Evolutionary conservation across 1,284 basidiomycete genomes (phyloP), one percentile per base, ranked within the genome.

Genomic region (Papiliotrema fonsecae): DNA sequence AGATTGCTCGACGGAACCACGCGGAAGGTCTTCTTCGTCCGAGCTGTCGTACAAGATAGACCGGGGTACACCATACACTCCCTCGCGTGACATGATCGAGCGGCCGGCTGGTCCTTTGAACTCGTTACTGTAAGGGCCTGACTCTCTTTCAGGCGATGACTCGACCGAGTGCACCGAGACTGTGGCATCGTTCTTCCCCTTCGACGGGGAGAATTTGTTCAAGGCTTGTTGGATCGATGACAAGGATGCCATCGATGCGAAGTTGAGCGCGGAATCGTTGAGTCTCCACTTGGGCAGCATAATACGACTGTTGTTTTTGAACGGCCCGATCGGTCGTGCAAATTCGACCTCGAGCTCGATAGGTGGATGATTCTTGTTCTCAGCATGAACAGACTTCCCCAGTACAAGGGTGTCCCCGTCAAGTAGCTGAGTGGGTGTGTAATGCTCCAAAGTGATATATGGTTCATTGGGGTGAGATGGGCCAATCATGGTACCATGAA

Each of bases 401-500:
- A n/a, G 42, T 32, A 27, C 18, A 19, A 69, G 51, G 1, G 38
- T 32, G 45, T 67, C 63, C 18, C 51, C 48, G 18, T 69, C 39
- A 7, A 47, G 24, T 1, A 67, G 46, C 32, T 55, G 56, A 18
- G 56, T 30, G 6, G 61, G 60, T 7, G 43, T 26, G 27, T 26
- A 16, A 18, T 24, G 40, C n/a, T 47, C 28, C 2, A 47, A 13
- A n/a, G 35, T 47, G 19, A 26, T 36, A 32, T 30, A 36, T 34
- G 19, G 24, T 18, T 19, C 39, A 16, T 19, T 16, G 21, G 7
- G 21, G 37, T 40, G 18, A 6, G 24, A 24, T n/a, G 28, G 30
- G 11, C 22, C 14, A 27, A 67, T 47, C 18, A 21, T 35, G 4
- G 64, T 64, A 11, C 63, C 61, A 41, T 70, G 67, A 24, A 60